A percentile compares a stretch with the other conserved stretches of the same genome.
Evolutionary conservation across 345 rosid species (phyloP).

Genomic region (Mangifera indica): DNA sequence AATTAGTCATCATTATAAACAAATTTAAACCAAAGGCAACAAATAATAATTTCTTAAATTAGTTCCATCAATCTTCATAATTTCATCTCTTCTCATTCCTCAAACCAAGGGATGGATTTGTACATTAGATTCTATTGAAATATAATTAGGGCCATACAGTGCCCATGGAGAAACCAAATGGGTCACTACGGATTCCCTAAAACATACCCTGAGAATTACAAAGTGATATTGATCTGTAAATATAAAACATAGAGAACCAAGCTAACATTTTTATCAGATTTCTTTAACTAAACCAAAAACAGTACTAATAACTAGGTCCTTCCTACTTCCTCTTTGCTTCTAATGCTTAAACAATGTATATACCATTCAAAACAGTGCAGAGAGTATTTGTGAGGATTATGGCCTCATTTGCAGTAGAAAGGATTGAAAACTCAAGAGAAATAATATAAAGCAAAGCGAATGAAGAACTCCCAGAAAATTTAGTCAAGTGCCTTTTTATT

Average conservation of each 20-base stretch:
- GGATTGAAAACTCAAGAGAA: constrained; percentile 14
- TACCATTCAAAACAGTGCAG: background rate
- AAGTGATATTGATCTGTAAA: background rate
- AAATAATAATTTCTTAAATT: background rate
- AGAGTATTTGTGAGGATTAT: background rate
- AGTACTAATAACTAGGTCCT: background rate
- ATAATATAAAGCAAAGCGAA: too few species aligned
- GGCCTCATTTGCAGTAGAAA: constrained; percentile 7
- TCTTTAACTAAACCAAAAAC: background rate
- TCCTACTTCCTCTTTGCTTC: background rate
- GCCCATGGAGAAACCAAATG: background rate
- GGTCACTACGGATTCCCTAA: background rate
- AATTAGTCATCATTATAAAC: background rate
- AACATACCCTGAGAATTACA: constrained; percentile 4
- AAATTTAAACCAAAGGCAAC: background rate
- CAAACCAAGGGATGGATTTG: background rate
- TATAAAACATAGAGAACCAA: background rate
- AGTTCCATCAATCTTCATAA: constrained; percentile 1
- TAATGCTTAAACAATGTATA: background rate
- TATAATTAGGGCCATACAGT: background rate
- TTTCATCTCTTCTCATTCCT: background rate
- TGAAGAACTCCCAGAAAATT: background rate
- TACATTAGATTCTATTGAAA: constrained; percentile 2
- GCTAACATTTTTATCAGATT: background rate
- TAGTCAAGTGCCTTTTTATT: background rate